Base-by-base conservation (phyloP, 306 rosid genomes). In the Abrus pulchellus region DNA sequence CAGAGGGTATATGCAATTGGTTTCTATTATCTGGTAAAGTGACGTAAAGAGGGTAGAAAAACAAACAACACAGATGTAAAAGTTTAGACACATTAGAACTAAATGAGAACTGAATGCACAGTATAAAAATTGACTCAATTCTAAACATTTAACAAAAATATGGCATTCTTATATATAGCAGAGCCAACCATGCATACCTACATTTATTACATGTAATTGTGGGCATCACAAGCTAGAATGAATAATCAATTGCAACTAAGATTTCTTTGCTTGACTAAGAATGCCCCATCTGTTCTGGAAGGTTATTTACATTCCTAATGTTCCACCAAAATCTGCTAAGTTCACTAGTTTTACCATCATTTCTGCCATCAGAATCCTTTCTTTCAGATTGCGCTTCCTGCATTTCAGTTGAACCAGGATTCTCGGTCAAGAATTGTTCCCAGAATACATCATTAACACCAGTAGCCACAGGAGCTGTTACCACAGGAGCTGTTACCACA, bases 381-480 rank as follows among this genome's bases (percentile, higher is more conserved):
- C 80, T 87, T 68, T 87, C 91, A 8, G 87, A 79, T 60, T 80
- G 95, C 44, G 74, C 91, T 84, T 90, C 94, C 63, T 77, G 88
- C 2, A 79, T 60, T 29, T 90, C 92, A 12, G 85, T 60, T 2
- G 93, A 86, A 68, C 91, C 97, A 29, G 97, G 94, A 86, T 88
- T 86, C 88, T 94, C 98, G 1, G 93, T 91, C 90, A 94, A 90
- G 83, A 90, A 92, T 69, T 88, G 93, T 73, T 92, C 90, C 97
- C 98, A 94, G 73, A 92, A 94, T 20, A 80, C 48, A 14, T 91
- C 97, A 85, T 91, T 94, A 48, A 72, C 89, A 61, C 94, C 92
- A 3, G 88, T 77, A 30, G 86, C 62, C 41, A 63, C 80, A 7
- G 82, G 45, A 38, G 85, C 54, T 44, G 78, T 38, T 66, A 86